phyloP scores from a whole-genome alignment of 768 basidiomycete genomes.

The Coprinopsis sp. region DNA sequence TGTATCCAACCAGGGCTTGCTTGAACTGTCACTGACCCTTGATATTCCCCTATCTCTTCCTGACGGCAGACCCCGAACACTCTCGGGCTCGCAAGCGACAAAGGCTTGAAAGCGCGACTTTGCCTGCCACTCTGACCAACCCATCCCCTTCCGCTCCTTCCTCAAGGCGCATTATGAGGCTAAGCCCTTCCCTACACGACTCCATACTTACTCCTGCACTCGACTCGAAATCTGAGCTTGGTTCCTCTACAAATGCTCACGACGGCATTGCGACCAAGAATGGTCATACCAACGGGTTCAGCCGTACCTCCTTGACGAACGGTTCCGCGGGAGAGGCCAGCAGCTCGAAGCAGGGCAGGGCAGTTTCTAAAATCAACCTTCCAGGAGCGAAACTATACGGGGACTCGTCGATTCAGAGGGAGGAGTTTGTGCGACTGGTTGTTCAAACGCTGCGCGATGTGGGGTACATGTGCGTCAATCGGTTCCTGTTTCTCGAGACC shows the following conservation, averaged over 20 bases:
- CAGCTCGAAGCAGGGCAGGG: constrained; percentile 48
- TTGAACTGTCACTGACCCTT: not conserved
- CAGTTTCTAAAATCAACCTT: constrained; percentile 57
- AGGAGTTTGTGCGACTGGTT: constrained; percentile 87
- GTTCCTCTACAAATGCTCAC: constrained; percentile 42
- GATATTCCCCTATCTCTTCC: constrained; percentile 1
- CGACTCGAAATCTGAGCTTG: constrained; percentile 41
- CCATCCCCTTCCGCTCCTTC: constrained; percentile 28
- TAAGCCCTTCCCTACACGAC: constrained; percentile 46
- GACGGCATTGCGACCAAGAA: constrained; percentile 27
- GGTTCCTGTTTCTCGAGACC: not conserved
- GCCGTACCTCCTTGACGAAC: constrained; percentile 31
- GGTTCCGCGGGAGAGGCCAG: constrained; percentile 24
- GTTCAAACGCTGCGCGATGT: constrained; percentile 88
- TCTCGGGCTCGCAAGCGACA: constrained; percentile 67
- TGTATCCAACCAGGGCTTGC: constrained; percentile 3
- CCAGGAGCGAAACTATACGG: constrained; percentile 76
- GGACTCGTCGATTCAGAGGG: constrained; percentile 74
- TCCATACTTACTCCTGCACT: constrained; percentile 41
- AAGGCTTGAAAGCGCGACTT: constrained; percentile 45
- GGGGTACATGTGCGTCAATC: constrained; percentile 58
- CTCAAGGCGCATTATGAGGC: constrained; percentile 43
- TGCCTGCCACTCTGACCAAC: constrained; percentile 22
- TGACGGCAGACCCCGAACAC: constrained; percentile 44
- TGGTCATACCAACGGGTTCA: constrained; percentile 39